phyloP scores from a whole-genome alignment of 768 basidiomycete species.

The Agaricus bisporus region DNA sequence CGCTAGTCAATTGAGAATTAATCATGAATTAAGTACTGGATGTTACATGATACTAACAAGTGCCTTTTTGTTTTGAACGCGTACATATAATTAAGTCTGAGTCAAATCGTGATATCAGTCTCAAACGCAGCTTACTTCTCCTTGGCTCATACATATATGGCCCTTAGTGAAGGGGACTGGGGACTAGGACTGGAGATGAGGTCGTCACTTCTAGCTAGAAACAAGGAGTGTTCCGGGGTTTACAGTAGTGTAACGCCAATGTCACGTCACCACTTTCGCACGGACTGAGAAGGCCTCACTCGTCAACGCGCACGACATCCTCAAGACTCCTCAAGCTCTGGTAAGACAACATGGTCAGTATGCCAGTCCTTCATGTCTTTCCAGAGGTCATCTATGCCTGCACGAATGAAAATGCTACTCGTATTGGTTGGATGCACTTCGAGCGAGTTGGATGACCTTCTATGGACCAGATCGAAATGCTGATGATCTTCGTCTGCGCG shows the following conservation, averaged over 20 bases:
- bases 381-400: constrained; percentile 16
- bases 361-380: constrained; percentile 15
- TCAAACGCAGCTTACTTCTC: too few species aligned
- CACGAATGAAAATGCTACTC: constrained; percentile 16
- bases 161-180: too few species aligned
- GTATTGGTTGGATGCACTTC: constrained; percentile 33
- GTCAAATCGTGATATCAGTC: too few species aligned
- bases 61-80: too few species aligned
- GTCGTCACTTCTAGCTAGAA: too few species aligned
- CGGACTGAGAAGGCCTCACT: constrained; percentile 30
- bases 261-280: constrained; percentile 26
- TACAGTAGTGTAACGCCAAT: neutral
- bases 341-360: constrained; percentile 44
- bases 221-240: neutral
- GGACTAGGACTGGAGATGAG: too few species aligned
- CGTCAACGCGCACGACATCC: constrained; percentile 40
- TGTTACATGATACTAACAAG: too few species aligned
- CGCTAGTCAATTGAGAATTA: too few species aligned
- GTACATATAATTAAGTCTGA: too few species aligned
- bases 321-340: constrained; percentile 38
- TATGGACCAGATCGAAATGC: constrained; percentile 12
- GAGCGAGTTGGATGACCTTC: constrained; percentile 34
- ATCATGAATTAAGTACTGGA: too few species aligned
- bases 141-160: too few species aligned
- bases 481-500: constrained; percentile 6